These are phyloP conservation scores for Boeremia exigua DNA, from an alignment of 2,329 filamentous ascomycete genomes.

Conservation along the genomic window DNA sequence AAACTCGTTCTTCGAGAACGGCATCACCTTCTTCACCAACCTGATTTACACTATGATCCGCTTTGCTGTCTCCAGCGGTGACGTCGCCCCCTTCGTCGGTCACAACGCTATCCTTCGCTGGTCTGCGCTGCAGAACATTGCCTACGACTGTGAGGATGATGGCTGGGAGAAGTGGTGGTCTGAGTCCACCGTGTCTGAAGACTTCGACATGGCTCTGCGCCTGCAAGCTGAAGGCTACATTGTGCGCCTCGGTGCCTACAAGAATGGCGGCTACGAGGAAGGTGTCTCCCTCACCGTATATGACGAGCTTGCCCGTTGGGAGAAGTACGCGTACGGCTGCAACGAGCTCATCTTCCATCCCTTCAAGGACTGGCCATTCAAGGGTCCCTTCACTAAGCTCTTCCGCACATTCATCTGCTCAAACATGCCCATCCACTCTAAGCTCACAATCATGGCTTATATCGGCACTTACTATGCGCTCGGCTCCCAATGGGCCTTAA, in stretches of 20 bases:
- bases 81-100: constrained; percentile 77
- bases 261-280: constrained; percentile 73
- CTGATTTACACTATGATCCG: constrained; percentile 76
- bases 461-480: constrained; percentile 77
- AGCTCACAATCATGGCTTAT: constrained; percentile 74
- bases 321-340: constrained; percentile 74
- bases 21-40: constrained; percentile 80
- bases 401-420: constrained; percentile 67
- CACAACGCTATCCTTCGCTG: constrained; percentile 79
- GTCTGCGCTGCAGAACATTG: constrained; percentile 66
- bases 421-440: constrained; percentile 69
- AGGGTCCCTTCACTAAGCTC: constrained; percentile 69
- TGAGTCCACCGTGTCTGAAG: constrained; percentile 76
- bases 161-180: constrained; percentile 74
- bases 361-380: constrained; percentile 65
- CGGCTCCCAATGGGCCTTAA: constrained; percentile 70
- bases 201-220: constrained; percentile 77
- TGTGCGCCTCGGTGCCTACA: constrained; percentile 72
- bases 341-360: constrained; percentile 75
- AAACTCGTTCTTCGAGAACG: constrained; percentile 75
- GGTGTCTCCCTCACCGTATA: constrained; percentile 76
- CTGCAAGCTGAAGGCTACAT: constrained; percentile 72
- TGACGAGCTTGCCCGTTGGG: constrained; percentile 74
- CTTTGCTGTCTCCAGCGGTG: constrained; percentile 73
- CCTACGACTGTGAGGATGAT: constrained; percentile 47